Evolutionary conservation across 1,284 basidiomycete species (phyloP).

Genomic region (Albatrellus sp.): DNA sequence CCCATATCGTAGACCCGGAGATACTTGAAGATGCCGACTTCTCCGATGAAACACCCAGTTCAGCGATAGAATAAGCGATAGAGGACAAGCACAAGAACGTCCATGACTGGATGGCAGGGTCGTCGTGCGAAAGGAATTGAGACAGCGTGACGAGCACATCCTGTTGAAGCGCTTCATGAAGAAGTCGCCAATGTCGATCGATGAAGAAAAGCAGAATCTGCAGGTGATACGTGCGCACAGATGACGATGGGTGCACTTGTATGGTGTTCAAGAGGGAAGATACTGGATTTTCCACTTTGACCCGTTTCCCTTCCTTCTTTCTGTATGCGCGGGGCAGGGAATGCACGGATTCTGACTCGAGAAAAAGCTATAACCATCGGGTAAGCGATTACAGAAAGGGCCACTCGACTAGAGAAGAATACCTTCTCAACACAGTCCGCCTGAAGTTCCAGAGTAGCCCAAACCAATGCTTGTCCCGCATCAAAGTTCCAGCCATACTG

Average conservation of each 20-base stretch:
- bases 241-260: slow-evolving; percentile 19
- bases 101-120: slow-evolving; percentile 67
- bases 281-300: slow-evolving; percentile 47
- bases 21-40: slow-evolving; percentile 17
- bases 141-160: slow-evolving; percentile 44
- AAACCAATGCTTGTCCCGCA: slow-evolving; percentile 57
- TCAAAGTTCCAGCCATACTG: slow-evolving; percentile 65
- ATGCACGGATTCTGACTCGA: slow-evolving; percentile 47
- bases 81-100: slow-evolving; percentile 68
- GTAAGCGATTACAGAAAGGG: slow-evolving; percentile 9
- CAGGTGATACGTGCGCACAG: slow-evolving; percentile 40
- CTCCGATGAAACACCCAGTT: slow-evolving; percentile 4
- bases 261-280: slow-evolving; percentile 42
- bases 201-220: slow-evolving; percentile 81
- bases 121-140: slow-evolving; percentile 52
- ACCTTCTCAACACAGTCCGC: slow-evolving; percentile 71
- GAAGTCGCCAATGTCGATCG: slow-evolving; percentile 54
- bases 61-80: slow-evolving; percentile 56
- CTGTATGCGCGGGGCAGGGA: slow-evolving; percentile 15
- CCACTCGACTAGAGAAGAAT: slow-evolving; percentile 9
- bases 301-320: slow-evolving; percentile 31
- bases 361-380: slow-evolving; percentile 35
- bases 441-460: slow-evolving; percentile 76
- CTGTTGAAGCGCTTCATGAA: slow-evolving; percentile 45
- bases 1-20: slow-evolving; percentile 38